A percentile compares a stretch with the other conserved stretches of the same genome.
Conservation (phyloP, 2,329 filamentous ascomycete genomes). For the Phyllachora maydis region DNA sequence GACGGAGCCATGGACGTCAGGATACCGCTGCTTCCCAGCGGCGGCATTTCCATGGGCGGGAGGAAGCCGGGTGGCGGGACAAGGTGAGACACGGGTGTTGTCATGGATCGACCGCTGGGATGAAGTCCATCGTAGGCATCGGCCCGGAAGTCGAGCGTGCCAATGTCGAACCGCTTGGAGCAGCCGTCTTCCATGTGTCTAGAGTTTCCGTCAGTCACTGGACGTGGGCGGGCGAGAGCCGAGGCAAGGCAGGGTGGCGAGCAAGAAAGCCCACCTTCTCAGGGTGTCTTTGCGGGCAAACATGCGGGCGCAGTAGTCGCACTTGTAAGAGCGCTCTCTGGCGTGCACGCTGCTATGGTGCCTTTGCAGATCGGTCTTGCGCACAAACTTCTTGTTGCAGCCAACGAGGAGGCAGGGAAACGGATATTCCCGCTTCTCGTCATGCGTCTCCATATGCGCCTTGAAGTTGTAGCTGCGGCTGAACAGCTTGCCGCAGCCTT, state of each 20-base stretch:
- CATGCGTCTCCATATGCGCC: constrained; percentile 69
- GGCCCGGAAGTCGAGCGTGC: constrained; percentile 23
- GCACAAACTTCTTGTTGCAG: constrained; percentile 59
- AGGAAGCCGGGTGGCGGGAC: constrained; percentile 6
- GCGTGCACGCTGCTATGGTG: constrained; percentile 50
- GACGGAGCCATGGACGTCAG: constrained; percentile 6
- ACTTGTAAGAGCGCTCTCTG: constrained; percentile 49
- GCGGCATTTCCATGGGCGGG: constrained; percentile 10
- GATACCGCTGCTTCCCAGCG: constrained; percentile 7
- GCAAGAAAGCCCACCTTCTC: constrained; percentile 35
- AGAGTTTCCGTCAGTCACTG: constrained; percentile 1
- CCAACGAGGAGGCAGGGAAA: constrained; percentile 43
- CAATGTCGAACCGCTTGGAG: constrained; percentile 41
- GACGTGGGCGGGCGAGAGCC: not conserved
- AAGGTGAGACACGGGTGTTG: constrained; percentile 6
- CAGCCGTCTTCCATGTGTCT: constrained; percentile 66
- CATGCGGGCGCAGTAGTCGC: constrained; percentile 45
- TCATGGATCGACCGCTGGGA: constrained; percentile 6
- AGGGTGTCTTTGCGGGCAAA: constrained; percentile 73
- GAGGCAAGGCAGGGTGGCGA: not conserved
- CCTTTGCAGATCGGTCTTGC: constrained; percentile 57
- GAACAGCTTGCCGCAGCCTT: constrained; percentile 59
- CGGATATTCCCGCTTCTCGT: constrained; percentile 49
- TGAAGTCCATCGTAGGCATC: constrained; percentile 12
- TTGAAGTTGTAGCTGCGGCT: constrained; percentile 74